A percentile compares a stretch with the other conserved stretches of the same genome.
These are phyloP conservation scores for Spongospora subterranea DNA, from an alignment of 208 protist genomes.

Conservation along the genomic window DNA sequence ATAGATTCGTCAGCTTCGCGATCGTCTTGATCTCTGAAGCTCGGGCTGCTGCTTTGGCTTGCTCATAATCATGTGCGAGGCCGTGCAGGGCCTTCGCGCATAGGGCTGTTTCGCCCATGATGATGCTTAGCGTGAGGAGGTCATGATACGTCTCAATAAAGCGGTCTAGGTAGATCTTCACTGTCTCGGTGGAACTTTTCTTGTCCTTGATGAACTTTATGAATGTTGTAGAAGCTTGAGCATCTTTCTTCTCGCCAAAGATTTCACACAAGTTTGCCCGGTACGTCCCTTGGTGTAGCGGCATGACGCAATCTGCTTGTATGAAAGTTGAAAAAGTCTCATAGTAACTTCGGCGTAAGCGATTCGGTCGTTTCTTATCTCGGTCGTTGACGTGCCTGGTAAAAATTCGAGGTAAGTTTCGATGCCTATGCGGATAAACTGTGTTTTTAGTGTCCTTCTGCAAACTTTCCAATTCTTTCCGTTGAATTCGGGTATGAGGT, in stretches of 20 bases:
- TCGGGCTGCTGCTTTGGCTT: not conserved
- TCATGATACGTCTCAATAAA: not conserved
- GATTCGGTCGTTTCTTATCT: not conserved
- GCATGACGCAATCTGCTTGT: not conserved
- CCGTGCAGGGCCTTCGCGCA: not conserved
- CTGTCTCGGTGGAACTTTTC: not conserved
- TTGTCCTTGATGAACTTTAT: not conserved
- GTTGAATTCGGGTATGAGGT: not conserved
- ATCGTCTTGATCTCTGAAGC: not conserved
- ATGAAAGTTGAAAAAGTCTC: not conserved
- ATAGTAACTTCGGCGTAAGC: not conserved
- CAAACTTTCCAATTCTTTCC: not conserved
- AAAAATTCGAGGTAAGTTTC: not conserved
- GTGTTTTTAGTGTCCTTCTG: not conserved
- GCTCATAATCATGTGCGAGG: not conserved
- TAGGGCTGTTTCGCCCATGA: not conserved
- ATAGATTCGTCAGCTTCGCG: not conserved
- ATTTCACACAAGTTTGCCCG: not conserved
- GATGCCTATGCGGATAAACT: not conserved
- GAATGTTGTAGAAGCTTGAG: not conserved
- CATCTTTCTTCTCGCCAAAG: not conserved
- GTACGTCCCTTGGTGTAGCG: not conserved
- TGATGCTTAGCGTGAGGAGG: not conserved
- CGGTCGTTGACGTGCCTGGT: not conserved
- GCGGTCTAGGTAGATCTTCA: not conserved